Base-by-base conservation (phyloP, 176 grass and related monocot species). In the Aegilops sharonensis region DNA sequence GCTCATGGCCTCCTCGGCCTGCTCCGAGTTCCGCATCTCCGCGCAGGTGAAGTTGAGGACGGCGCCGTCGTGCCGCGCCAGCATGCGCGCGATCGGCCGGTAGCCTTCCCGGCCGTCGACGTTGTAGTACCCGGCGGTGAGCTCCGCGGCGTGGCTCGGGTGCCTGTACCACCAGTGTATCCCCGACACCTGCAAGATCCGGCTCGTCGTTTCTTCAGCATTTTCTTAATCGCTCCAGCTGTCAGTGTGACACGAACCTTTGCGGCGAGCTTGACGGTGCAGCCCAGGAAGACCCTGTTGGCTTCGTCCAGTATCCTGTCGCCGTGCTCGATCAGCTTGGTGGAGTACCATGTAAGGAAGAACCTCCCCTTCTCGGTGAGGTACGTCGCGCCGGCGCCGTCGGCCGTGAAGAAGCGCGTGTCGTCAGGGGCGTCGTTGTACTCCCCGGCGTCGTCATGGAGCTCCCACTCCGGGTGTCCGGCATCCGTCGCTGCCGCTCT, bases 141-240 rank as follows among this genome's bases (percentile, higher is more conserved):
- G 92, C 90, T 98, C 95, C 27, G 89, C 91, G 5, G 95, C 95
- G 92, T 95, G 95, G 84, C 84, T 98, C 39, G 91, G 89, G 81
- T 88, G 89, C 43, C 73, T 27, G 81, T 95, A 98, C 93, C 93
- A 98, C 95, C 93, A 98, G 71, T 92, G 94, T 54, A 97, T 97
- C 12, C 94, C 90, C 0, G 94, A 90, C 9, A 97, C 84, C 83
- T 95, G 69, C 21, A 39, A 20, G 57, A 35, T n/a, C 5, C 2
- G 23, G 0, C 34, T 34, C 11, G 5, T 23, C 75, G 14, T n/a
- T 54, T 14, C 45, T 14, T 48, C 45, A 48, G 1, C 74, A 21
- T 14, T 40, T 36, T 31, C 2, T 35, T 31, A 17, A 2, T 56
- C 11, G 47, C 4, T 57, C 48, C 48, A 52, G 15, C 1, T 3